phyloP scores from a whole-genome alignment of 2,329 filamentous ascomycete genomes.

The Cercospora nicotianae region DNA sequence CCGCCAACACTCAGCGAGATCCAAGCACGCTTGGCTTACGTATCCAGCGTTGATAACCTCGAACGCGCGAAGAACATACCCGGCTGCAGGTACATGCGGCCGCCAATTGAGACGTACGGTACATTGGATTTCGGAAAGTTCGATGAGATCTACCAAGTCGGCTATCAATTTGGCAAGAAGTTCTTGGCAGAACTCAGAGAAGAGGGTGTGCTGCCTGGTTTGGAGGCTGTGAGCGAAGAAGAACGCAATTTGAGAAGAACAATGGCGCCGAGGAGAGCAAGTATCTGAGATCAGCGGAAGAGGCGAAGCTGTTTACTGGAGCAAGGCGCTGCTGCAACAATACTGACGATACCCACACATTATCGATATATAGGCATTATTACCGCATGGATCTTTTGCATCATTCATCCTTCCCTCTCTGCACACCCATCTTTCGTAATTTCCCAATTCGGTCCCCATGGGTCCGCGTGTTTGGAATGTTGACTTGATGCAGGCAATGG shows the following conservation, averaged over 20 bases:
- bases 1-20: slow-evolving; percentile 95
- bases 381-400: background rate
- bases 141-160: slow-evolving; percentile 90
- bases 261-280: slow-evolving; percentile 53
- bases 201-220: slow-evolving; percentile 68
- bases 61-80: slow-evolving; percentile 89
- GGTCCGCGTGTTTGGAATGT: background rate
- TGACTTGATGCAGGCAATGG: background rate
- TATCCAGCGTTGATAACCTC: slow-evolving; percentile 89
- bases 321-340: background rate
- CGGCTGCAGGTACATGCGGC: slow-evolving; percentile 94
- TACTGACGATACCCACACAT: slow-evolving; percentile 5
- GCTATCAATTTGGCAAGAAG: slow-evolving; percentile 80
- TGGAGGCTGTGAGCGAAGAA: slow-evolving; percentile 51
- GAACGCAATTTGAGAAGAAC: slow-evolving; percentile 53
- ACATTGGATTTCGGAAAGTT: slow-evolving; percentile 97
- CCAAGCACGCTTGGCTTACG: slow-evolving; percentile 90
- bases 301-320: background rate
- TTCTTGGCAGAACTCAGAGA: slow-evolving; percentile 75
- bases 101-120: slow-evolving; percentile 88
- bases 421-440: background rate
- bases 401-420: background rate
- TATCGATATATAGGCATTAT: background rate
- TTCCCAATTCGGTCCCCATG: background rate
- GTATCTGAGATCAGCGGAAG: slow-evolving; percentile 39